Base-by-base conservation (phyloP, 2,329 filamentous ascomycete genomes). In the Botrytis fragariae region DNA sequence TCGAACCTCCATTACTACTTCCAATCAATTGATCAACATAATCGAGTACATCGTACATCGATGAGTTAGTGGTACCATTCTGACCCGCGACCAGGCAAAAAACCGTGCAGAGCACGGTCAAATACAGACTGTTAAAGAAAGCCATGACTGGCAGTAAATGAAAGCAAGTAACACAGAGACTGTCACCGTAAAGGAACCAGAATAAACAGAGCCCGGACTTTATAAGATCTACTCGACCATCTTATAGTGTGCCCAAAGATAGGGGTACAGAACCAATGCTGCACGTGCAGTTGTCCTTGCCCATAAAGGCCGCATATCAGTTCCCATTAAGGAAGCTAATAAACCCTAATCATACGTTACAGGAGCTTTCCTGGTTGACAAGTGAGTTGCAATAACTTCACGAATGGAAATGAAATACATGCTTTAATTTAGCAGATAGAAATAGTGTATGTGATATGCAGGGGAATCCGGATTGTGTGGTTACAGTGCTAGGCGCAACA, bases 11-110 rank as follows among this genome's bases (percentile, higher is more conserved):
- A 80, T 87, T 86, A 20, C 82, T 84, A 39, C 85, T 87, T 63
- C 87, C 87, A 74, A 89, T 88, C 9, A 89, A 81, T 32, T 86
- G 87, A 77, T 89, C 80, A 61, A 85, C 81, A 76, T 83, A 83
- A 57, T 83, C 77, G 39, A 86, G 76, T 10, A 82, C 79, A 76
- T 85, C 82, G 60, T 78, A 80, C 18, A 75, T 75, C 25, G 74
- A 72, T 62, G 77, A 74, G 22, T 74, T 74, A 7, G 42, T 57
- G 5, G 48, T 71, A 22, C 60, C 61, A 72, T 76, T 76, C 61
- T 78, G 78, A 35, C 76, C 74, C 0, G 20, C 59, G 29, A 69
- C 67, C 68, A 54, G 32, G 37, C 25, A 22, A 16, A 67, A n/a
- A 32, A 72, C n/a, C 12, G 74, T 45, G 20, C 62, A 65, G 48